phyloP scores from a whole-genome alignment of 2,329 filamentous ascomycete genomes.

The Macrophomina phaseolina region DNA sequence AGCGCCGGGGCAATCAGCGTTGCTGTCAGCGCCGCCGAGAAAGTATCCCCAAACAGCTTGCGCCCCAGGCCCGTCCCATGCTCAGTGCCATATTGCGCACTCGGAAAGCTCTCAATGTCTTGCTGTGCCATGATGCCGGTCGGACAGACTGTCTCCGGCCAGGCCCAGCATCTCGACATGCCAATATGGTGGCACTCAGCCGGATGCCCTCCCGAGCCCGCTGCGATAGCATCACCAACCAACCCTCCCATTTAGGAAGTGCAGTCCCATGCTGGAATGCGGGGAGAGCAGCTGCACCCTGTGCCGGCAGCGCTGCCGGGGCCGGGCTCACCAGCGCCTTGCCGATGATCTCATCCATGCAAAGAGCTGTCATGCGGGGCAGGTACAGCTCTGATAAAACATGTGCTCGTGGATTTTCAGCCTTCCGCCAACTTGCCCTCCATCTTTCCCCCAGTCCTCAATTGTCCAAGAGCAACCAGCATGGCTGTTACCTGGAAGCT shows the following conservation, averaged over 20 bases:
- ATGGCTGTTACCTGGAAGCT: conserved; percentile 31
- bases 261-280: not conserved
- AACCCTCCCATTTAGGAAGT: not conserved
- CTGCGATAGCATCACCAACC: not conserved
- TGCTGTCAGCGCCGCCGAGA: conserved; percentile 36
- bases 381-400: conserved; percentile 9
- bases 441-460: not conserved
- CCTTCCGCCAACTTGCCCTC: not conserved
- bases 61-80: not conserved
- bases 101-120: not conserved
- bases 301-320: conserved; percentile 10
- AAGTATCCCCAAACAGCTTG: conserved; percentile 34
- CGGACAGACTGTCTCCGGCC: not conserved
- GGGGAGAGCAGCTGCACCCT: not conserved
- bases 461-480: not conserved
- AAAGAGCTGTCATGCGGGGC: not conserved
- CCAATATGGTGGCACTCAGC: not conserved
- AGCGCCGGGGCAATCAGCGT: conserved; percentile 36
- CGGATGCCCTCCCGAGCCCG: conserved; percentile 3
- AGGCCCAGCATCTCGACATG: not conserved
- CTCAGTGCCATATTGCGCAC: not conserved
- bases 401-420: not conserved
- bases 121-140: not conserved
- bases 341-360: conserved; percentile 12
- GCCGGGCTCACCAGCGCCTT: not conserved